Conservation (phyloP, 1,284 basidiomycete genomes). For the Heterobasidion annosum region DNA sequence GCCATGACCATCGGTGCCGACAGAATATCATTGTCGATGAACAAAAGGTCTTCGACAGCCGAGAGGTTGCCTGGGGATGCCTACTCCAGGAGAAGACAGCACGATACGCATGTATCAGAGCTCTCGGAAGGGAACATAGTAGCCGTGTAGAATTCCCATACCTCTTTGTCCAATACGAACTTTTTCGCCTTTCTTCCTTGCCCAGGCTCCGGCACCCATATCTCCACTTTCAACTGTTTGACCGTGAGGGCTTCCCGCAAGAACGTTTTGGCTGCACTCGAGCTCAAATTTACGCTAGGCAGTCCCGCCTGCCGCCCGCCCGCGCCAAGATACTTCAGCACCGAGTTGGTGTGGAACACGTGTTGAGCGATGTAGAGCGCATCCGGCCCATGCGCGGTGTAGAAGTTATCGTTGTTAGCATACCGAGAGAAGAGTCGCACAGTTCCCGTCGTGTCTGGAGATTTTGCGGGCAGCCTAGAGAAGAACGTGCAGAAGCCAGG, state of each 20-base stretch:
- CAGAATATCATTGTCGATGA: conserved; percentile 75
- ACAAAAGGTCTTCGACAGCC: conserved; percentile 90
- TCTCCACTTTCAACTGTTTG: conserved; percentile 92
- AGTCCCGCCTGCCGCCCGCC: conserved; percentile 52
- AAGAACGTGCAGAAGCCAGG: conserved; percentile 76
- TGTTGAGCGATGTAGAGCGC: conserved; percentile 82
- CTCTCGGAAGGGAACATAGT: conserved; percentile 1
- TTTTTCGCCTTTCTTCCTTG: conserved; percentile 67
- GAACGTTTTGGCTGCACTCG: conserved; percentile 78
- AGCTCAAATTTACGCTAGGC: conserved; percentile 73
- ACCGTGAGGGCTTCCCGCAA: conserved; percentile 86
- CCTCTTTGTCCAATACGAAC: conserved; percentile 78
- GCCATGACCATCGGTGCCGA: conserved; percentile 90
- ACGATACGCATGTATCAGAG: conserved; percentile 1
- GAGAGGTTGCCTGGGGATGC: conserved; percentile 95
- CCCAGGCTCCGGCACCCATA: conserved; percentile 72
- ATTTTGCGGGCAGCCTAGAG: conserved; percentile 52
- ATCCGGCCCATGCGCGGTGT: conserved; percentile 84
- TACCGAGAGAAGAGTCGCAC: conserved; percentile 80
- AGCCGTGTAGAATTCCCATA: conserved; percentile 18
- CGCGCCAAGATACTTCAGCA: conserved; percentile 74
- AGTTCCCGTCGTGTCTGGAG: conserved; percentile 57
- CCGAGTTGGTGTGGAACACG: conserved; percentile 81
- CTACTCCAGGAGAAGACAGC: conserved; percentile 25
- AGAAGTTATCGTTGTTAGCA: conserved; percentile 56